Evolutionary conservation across 306 rosid genomes (phyloP), one percentile per base, ranked within the genome.

Genomic region (Dicorynia guianensis): DNA sequence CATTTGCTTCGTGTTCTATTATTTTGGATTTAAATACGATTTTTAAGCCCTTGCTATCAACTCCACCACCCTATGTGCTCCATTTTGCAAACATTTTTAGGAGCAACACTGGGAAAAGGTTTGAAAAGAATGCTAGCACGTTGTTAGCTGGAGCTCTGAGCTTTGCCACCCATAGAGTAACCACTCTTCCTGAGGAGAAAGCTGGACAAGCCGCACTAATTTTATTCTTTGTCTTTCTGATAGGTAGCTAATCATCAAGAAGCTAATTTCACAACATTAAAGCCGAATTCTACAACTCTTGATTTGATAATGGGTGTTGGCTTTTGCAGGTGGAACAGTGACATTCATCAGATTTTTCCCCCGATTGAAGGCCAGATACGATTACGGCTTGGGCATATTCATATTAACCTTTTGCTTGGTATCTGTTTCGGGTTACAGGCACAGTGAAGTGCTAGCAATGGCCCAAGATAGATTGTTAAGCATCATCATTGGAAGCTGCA

Each of bases 311-410:
- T 11, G 48, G 12, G 48, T 8, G 6, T 33, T 34, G 0, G 59
- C 4, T 57, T 49, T 76, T 69, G 79, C 88, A 86, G 93, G 88
- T 52, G 75, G 79, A 39, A 54, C 74, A 15, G 78, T 89, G 63
- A 87, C 98, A 33, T 89, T 74, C 67, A 60, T 87, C 76, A 73
- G 98, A 43, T 93, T 90, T 67, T 80, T 56, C 33, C 95, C 98
- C 0, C 49, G 61, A 60, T 53, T 93, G 58, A 93, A 89, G 69
- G 89, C 90, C 0, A 86, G 81, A 76, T 89, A 90, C 53, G 96
- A 93, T 64, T 93, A 93, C 59, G 96, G 96, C 8, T 14, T 90
- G 81, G 4, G 83, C 61, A 87, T 90, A 33, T 86, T 85, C 39
- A 84, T 90, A 25, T 65, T 93, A 77, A 87, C 95, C 3, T 87